Evolutionary conservation across 768 basidiomycete genomes (phyloP).

Genomic region (Leccinellum rugosiceps): DNA sequence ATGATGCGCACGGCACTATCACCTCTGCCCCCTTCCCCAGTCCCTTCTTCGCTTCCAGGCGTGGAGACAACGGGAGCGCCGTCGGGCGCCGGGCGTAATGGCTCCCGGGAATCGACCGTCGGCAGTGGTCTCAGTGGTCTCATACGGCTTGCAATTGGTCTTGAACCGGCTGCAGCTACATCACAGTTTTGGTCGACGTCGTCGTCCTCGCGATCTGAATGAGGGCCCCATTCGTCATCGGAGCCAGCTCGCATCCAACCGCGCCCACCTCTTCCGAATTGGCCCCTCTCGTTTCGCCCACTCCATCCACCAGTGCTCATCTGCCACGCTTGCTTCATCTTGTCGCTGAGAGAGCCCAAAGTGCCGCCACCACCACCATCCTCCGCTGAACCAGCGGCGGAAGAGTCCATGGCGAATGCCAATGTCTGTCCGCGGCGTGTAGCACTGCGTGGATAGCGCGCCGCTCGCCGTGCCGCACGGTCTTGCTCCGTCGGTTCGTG

Average conservation of each 20-base stretch:
- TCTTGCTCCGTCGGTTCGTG: constrained; percentile 43
- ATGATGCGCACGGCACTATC: constrained; percentile 8
- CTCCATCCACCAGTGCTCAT: background rate
- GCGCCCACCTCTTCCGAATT: constrained; percentile 27
- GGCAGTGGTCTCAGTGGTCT: constrained; percentile 3
- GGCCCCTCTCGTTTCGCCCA: background rate
- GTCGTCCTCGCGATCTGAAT: constrained; percentile 19
- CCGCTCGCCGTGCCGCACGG: constrained; percentile 34
- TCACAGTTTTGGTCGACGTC: background rate
- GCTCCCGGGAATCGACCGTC: background rate
- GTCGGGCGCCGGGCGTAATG: background rate
- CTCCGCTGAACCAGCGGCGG: background rate
- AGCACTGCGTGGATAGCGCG: constrained; percentile 22
- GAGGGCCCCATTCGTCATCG: constrained; percentile 46
- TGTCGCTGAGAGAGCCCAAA: constrained; percentile 24
- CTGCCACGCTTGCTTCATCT: constrained; percentile 22
- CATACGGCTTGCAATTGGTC: background rate
- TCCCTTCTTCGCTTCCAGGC: background rate
- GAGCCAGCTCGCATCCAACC: constrained; percentile 54
- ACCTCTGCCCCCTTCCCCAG: background rate
- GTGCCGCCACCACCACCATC: background rate
- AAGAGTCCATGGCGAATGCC: constrained; percentile 9
- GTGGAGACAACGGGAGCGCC: background rate
- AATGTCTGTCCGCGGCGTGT: constrained; percentile 22
- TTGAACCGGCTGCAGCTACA: background rate